Base-by-base conservation (phyloP, 2,329 filamentous ascomycete species). In the Lojkania enalia region DNA sequence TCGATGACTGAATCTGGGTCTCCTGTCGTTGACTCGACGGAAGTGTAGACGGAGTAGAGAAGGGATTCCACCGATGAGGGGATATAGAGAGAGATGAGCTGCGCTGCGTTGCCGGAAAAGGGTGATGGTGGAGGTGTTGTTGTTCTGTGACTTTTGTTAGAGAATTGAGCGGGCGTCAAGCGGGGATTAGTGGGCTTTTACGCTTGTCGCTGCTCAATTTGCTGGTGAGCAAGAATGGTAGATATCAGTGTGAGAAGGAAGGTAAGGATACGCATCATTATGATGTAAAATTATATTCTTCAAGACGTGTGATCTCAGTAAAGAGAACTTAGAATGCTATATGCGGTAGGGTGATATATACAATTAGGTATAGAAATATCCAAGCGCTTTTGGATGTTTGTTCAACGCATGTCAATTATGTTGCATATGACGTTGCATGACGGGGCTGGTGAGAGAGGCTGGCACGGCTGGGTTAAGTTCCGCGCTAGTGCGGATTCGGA, bases 21-120 rank as follows among this genome's bases (percentile, higher is more conserved):
- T 20, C 57, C 61, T 6, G 65, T 59, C 15, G 58, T 51, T 5
- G 50, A 50, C n/a, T 63, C 62, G 52, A 63, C 51, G 43, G 55
- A 42, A 48, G 48, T 49, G 32, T 66, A 52, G 12, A 55, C 56
- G 32, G 48, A 46, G 25, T 48, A 37, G 4, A 43, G 21, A 5
- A 43, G 20, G 12, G 40, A 39, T 61, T 57, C 29, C 27, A 54
- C 53, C 2, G 55, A 45, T 5, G 55, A 18, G 2, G 67, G 65
- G 20, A 70, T 58, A 49, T 69, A 69, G 6, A 51, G 39, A 6
- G 60, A 58, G 7, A 68, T 51, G 1, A 69, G 48, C 12, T 58
- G 53, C 20, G 49, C 38, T 16, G 58, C 60, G 19, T 59, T 61
- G 19, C 49, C 49, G 18, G 54, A 53, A 46, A 66, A 63, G 13